Conservation (phyloP, 441 rosid species). For the Populus hybrid region DNA sequence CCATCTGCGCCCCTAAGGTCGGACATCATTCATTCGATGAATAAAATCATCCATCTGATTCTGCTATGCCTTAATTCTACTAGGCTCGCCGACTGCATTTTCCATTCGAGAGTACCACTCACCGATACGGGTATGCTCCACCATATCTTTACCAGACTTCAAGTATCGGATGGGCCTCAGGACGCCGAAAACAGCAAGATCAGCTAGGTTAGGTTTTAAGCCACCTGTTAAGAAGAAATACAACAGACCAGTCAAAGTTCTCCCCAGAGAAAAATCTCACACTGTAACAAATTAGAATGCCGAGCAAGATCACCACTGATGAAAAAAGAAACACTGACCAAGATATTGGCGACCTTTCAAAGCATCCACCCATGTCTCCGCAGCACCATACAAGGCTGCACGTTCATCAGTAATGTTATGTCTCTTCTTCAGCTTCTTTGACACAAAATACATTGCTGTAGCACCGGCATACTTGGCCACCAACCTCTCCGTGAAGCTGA, state of each 20-base stretch:
- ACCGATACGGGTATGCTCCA: slow-evolving; percentile 79
- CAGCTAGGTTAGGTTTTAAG: slow-evolving; percentile 77
- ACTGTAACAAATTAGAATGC: background rate
- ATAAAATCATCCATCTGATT: background rate
- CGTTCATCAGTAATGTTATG: slow-evolving; percentile 91
- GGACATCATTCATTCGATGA: background rate
- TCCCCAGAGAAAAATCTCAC: background rate
- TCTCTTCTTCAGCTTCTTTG: slow-evolving; percentile 90
- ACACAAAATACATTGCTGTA: slow-evolving; percentile 85
- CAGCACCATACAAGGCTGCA: slow-evolving; percentile 77
- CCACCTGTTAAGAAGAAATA: slow-evolving; percentile 51
- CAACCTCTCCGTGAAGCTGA: slow-evolving; percentile 76
- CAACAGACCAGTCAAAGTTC: slow-evolving; percentile 4
- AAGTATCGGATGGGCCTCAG: slow-evolving; percentile 85
- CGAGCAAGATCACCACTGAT: background rate
- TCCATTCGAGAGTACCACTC: slow-evolving; percentile 88
- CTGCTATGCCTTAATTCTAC: slow-evolving; percentile 35
- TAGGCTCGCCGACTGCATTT: slow-evolving; percentile 60
- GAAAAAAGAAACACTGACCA: slow-evolving; percentile 35
- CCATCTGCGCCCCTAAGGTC: background rate
- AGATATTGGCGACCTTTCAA: slow-evolving; percentile 67
- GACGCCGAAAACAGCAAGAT: slow-evolving; percentile 87
- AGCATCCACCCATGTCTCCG: slow-evolving; percentile 89
- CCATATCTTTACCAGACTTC: slow-evolving; percentile 85
- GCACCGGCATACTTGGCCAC: slow-evolving; percentile 90